phyloP scores from a whole-genome alignment of 2,329 filamentous ascomycete genomes.

The Fusarium pseudoanthophilum region DNA sequence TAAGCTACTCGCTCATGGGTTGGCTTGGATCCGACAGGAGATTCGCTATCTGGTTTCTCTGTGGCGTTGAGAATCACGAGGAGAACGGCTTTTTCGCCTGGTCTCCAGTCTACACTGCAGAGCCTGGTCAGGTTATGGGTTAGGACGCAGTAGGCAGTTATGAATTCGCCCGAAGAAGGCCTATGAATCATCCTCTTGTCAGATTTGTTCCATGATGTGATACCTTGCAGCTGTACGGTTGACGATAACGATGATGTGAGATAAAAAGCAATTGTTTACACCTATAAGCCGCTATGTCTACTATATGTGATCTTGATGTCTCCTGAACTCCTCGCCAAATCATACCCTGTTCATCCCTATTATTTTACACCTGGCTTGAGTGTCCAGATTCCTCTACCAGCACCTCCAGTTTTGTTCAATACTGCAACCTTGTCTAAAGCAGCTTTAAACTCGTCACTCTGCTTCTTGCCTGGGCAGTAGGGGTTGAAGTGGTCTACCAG shows the following conservation, averaged over 20 bases:
- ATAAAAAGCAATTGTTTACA: slow-evolving; percentile 4
- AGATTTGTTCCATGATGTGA: slow-evolving; percentile 40
- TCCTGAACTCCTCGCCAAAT: slow-evolving; percentile 30
- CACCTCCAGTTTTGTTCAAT: slow-evolving; percentile 68
- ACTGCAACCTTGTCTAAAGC: slow-evolving; percentile 81
- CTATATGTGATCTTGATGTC: slow-evolving; percentile 1
- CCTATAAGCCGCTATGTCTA: slow-evolving; percentile 3
- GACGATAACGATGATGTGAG: slow-evolving; percentile 24
- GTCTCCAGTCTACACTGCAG: slow-evolving; percentile 67
- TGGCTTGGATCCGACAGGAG: slow-evolving; percentile 51
- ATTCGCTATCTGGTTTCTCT: slow-evolving; percentile 63
- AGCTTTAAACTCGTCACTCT: slow-evolving; percentile 82
- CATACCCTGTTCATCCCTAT: neutral
- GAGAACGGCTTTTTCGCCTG: slow-evolving; percentile 75
- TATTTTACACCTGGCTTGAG: slow-evolving; percentile 50
- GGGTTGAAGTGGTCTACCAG: slow-evolving; percentile 90
- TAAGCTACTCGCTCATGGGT: slow-evolving; percentile 61
- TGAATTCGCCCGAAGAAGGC: slow-evolving; percentile 58
- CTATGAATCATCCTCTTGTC: slow-evolving; percentile 53
- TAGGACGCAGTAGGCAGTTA: slow-evolving; percentile 54
- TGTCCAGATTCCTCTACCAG: slow-evolving; percentile 65
- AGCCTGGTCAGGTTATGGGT: slow-evolving; percentile 51
- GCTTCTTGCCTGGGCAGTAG: slow-evolving; percentile 72
- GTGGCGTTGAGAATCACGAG: slow-evolving; percentile 77
- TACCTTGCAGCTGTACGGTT: slow-evolving; percentile 16